Base-by-base conservation (phyloP, 2,329 filamentous ascomycete genomes). In the Blastomyces emzantsi region DNA sequence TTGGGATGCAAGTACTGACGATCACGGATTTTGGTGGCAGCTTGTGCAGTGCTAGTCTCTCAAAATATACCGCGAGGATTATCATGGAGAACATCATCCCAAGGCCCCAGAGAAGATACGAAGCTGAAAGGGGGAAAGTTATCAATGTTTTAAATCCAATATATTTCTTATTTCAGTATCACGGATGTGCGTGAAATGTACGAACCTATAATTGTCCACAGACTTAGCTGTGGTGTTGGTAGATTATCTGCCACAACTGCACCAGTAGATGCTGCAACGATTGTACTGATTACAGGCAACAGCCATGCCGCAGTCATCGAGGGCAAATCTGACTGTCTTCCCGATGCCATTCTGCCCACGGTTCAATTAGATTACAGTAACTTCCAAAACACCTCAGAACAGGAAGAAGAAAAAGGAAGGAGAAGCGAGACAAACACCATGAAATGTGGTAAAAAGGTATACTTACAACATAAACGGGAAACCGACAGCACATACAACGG, bases 41-140 rank as follows among this genome's bases (percentile, higher is more conserved):
- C 51, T 86, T 85, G 74, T 90, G 83, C 2, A 90, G 73, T 2
- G 83, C 85, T 30, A 91, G 78, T 17, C 87, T 85, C 64, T 87
- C 84, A 67, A 89, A 87, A 74, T 90, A 90, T 58, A 90, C 82
- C 5, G 83, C 84, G 52, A 90, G 79, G 8, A 89, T 82, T 66
- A 83, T 83, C 73, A 87, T 79, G 0, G 86, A 83, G 56, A 90
- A 75, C 0, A 83, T 82, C 0, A 82, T 76, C 2, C 86, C 85
- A 61, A 87, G 84, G 0, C 87, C 87, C 86, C 86, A 90, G 64
- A 90, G 81, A n/a, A 89, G 77, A 72, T 90, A 91, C 30, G 82
- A 86, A 19, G 79, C 78, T 28, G n/a, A 41, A 25, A 17, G 2
- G 11, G 19, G 9, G 3, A 6, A 5, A n/a, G n/a, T n/a, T 8